These are phyloP conservation scores for Pleurotus eryngii DNA, from an alignment of 768 basidiomycete species.

Conservation along the genomic window DNA sequence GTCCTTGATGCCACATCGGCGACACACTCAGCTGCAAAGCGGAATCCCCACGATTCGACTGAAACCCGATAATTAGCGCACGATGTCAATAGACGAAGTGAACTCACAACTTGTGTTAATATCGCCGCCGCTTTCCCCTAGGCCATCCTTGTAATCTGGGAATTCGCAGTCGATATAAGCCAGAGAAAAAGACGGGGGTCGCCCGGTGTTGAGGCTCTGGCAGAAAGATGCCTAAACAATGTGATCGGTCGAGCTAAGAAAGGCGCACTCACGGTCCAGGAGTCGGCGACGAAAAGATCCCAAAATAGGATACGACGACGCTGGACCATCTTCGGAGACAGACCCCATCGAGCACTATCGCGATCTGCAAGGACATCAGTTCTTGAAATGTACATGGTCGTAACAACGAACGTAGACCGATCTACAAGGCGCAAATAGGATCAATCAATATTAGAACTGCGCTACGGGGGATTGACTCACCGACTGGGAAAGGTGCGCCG, in stretches of 20 bases:
- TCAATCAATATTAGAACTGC: background rate
- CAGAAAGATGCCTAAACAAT: background rate
- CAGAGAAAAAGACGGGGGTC: slow-evolving; percentile 66
- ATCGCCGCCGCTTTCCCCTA: slow-evolving; percentile 26
- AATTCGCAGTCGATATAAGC: slow-evolving; percentile 66
- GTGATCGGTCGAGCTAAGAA: background rate
- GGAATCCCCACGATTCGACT: slow-evolving; percentile 63
- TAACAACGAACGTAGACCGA: slow-evolving; percentile 61
- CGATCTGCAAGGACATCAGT: slow-evolving; percentile 40
- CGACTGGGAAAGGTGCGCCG: slow-evolving; percentile 61
- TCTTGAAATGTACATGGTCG: background rate
- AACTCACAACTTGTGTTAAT: slow-evolving; percentile 10
- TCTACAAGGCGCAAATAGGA: slow-evolving; percentile 27
- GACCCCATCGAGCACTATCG: slow-evolving; percentile 61
- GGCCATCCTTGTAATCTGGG: slow-evolving; percentile 39
- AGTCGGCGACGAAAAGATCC: slow-evolving; percentile 73
- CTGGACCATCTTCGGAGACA: slow-evolving; percentile 61
- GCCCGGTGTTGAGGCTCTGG: slow-evolving; percentile 67
- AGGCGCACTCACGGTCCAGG: slow-evolving; percentile 52
- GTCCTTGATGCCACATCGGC: slow-evolving; percentile 61
- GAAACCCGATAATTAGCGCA: background rate
- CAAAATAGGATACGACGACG: slow-evolving; percentile 70
- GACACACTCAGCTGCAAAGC: slow-evolving; percentile 64
- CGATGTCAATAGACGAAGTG: background rate
- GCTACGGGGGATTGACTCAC: slow-evolving; percentile 32